Evolutionary conservation across 2,329 filamentous ascomycete species (phyloP), one percentile per base, ranked within the genome.

Genomic region (Phaeophleospora eucalypticola): DNA sequence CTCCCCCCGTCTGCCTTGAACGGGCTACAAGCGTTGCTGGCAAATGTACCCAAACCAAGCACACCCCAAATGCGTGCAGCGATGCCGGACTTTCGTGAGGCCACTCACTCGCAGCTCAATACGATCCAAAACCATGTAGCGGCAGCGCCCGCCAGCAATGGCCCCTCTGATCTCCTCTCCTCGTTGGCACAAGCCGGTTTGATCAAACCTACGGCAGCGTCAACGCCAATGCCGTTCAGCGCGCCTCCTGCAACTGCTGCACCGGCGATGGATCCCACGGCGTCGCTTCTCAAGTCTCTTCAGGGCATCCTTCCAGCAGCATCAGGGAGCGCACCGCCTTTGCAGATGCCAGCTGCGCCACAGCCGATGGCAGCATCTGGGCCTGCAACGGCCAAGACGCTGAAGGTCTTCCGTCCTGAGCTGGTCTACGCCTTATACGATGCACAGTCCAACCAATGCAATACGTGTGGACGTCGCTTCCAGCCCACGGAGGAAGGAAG

Each of bases 391-490:
- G 53, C 64, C 17, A 52, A 63, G 3, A 50, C 57, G 4, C 52
- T 68, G 54, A 65, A 64, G 38, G 52, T 48, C 59, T 84, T 83
- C 54, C 86, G 87, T 14, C 84, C 86, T 12, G 79, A 89, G 55
- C 73, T 95, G 12, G 75, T 95, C 6, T 75, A 81, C 15, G 76
- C 76, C 15, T 78, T 97, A 7, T 91, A 95, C 63, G 87, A 91
- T 51, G 81, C 84, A 16, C 80, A 89, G 33, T 87, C 91, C 0
- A 87, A 89, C 49, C 87, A 90, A 46, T 98, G 93, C 66, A 87
- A 85, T 10, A 91, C 91, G 49, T 98, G 93, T 65, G 93, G 91
- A 18, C 81, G 90, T 49, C 84, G 93, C 2, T 98, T 98, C 67
- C 79, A 79, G 44, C 80, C 80, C 3, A 87, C 87, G 40, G 81